Evolutionary conservation across 2,329 filamentous ascomycete species (phyloP).

Genomic region (Achaetomium macrosporum): DNA sequence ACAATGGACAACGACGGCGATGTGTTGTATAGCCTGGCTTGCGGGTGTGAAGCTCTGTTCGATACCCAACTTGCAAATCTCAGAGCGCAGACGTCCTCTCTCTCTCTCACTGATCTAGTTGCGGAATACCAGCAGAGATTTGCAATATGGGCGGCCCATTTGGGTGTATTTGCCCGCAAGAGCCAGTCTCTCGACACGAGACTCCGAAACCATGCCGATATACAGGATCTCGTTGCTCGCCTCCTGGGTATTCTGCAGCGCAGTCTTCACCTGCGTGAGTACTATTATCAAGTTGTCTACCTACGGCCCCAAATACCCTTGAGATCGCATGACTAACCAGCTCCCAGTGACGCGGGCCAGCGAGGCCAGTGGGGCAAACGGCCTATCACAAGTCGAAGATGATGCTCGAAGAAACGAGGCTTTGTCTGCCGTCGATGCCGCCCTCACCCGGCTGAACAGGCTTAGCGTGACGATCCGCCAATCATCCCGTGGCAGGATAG

Average conservation of each 20-base stretch:
- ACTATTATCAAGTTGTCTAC: background rate
- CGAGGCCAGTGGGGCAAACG: background rate
- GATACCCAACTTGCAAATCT: background rate
- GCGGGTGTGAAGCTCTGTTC: background rate
- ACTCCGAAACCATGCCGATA: background rate
- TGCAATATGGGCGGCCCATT: background rate
- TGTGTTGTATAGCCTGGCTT: background rate
- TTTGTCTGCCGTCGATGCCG: background rate
- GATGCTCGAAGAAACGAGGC: background rate
- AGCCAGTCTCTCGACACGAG: background rate
- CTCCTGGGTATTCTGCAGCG: background rate
- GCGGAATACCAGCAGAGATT: background rate
- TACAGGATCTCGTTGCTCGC: background rate
- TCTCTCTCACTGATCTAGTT: background rate
- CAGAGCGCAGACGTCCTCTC: background rate
- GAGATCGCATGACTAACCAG: background rate
- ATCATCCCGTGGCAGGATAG: background rate
- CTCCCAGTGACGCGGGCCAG: background rate
- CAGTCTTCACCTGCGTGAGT: background rate
- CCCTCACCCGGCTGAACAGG: background rate
- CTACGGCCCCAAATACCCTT: background rate
- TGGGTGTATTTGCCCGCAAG: background rate
- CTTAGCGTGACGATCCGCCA: background rate
- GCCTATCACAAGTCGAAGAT: background rate
- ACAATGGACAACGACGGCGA: background rate